Percentiles rank a stretch among this genome's conserved stretches.
Conservation (phyloP, 2,329 filamentous ascomycete species). For the Cadophora gregata region DNA sequence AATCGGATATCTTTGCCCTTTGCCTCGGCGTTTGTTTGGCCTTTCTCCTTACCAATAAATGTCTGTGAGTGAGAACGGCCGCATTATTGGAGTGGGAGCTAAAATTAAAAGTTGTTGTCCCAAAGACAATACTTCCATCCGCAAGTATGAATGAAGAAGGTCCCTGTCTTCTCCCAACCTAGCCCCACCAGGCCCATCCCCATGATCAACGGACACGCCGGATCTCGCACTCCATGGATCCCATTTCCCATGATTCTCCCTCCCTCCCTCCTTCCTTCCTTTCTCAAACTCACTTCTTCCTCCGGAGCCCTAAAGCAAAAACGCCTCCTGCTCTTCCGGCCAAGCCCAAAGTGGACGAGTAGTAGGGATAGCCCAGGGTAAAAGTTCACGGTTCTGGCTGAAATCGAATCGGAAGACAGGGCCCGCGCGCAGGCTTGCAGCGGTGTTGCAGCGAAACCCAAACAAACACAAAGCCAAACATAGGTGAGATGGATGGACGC, state of each 20-base stretch:
- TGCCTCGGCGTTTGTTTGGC: not conserved
- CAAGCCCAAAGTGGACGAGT: not conserved
- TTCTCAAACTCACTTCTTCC: not conserved
- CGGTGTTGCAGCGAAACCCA: not conserved
- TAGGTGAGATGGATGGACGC: not conserved
- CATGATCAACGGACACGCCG: constrained; percentile 9
- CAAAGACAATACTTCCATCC: not conserved
- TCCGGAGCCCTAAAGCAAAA: constrained; percentile 1
- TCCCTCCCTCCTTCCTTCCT: not conserved
- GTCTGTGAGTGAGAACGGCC: not conserved
- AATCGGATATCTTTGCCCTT: not conserved
- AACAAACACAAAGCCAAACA: not conserved
- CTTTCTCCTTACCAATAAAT: not conserved
- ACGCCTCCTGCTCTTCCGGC: not conserved
- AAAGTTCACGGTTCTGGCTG: not conserved
- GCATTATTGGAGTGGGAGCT: not conserved
- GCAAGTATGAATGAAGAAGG: not conserved
- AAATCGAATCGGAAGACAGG: constrained; percentile 9
- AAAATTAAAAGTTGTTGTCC: not conserved
- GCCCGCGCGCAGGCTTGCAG: constrained; percentile 15
- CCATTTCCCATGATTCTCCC: not conserved
- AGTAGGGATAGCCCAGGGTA: not conserved
- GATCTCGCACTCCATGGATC: not conserved
- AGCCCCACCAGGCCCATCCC: no score
- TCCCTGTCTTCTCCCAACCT: not conserved